phyloP scores from a whole-genome alignment of 2,329 filamentous ascomycete genomes.

The Aspergillus quadricinctus region DNA sequence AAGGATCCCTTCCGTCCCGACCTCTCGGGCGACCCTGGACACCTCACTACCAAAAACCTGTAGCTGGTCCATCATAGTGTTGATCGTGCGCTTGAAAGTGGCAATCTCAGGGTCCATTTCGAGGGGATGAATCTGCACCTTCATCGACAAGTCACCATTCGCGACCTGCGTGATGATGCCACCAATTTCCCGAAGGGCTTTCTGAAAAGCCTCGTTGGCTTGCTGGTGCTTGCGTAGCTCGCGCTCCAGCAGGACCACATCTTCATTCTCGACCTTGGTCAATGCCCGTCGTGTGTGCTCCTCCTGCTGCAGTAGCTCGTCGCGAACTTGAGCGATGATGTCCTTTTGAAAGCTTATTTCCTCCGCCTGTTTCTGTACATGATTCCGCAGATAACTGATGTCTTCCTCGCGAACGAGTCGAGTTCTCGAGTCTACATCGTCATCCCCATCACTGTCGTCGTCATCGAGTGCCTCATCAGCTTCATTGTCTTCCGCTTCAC shows the following conservation, averaged over 20 bases:
- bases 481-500: conserved; percentile 27
- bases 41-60: conserved; percentile 97
- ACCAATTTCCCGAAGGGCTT: conserved; percentile 91
- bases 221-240: conserved; percentile 97
- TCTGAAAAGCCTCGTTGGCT: conserved; percentile 97
- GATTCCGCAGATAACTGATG: conserved; percentile 78
- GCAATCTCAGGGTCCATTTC: conserved; percentile 99
- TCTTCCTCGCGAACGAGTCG: conserved; percentile 67
- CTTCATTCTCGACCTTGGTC: conserved; percentile 76
- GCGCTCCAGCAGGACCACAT: conserved; percentile 82
- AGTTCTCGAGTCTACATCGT: conserved; percentile 50
- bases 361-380: conserved; percentile 90
- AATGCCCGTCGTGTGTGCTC: conserved; percentile 78
- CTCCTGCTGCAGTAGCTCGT: conserved; percentile 80
- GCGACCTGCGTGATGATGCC: conserved; percentile 96
- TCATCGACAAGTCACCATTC: conserved; percentile 91
- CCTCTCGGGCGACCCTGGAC: conserved; percentile 87
- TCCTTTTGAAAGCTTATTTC: conserved; percentile 83
- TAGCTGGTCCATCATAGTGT: conserved; percentile 98
- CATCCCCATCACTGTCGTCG: conserved; percentile 39
- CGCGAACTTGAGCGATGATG: conserved; percentile 79
- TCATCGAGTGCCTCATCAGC: conserved; percentile 27
- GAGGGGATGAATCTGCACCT: conserved; percentile 89
- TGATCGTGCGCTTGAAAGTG: conserved; percentile 96
- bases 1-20: conserved; percentile 90